Evolutionary conservation across 2,329 filamentous ascomycete species (phyloP), one percentile per base, ranked within the genome.

Genomic region (Phaeosphaeria sp.): DNA sequence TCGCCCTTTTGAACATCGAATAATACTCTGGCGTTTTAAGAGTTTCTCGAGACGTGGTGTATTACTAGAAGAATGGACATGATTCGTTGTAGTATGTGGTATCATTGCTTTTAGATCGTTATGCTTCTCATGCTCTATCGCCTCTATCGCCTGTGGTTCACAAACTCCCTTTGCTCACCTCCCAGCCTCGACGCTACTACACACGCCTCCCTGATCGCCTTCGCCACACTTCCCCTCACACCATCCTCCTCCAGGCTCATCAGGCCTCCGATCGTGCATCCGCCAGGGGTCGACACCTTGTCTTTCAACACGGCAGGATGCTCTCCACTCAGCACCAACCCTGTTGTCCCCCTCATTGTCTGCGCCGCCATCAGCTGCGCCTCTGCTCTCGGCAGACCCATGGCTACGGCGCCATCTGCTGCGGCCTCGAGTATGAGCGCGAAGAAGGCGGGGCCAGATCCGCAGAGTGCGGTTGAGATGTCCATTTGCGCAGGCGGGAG

Each of bases 341-440:
- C 87, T 0, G 90, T 89, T 0, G 89, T 87, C 21, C 91, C 91
- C 64, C 86, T 84, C 89, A 93, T 92, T 13, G 88, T 87, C 80
- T 94, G 91, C 1, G 90, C 89, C 24, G 90, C 90, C 90, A 94
- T 93, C 59, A 86, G 80, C 73, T 88, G 87, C 0, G 91, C 91
- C 72, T 93, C 90, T 2, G 84, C 85, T 48, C 90, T 82, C 3
- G 90, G 89, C 30, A 94, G 72, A 0, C 91, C 91, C 88, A 92
- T 91, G 15, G 91, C 90, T 1, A 94, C 89, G 3, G 87, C 91
- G 6, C 90, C 91, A 67, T 93, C 91, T 15, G 91, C 87, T 46
- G 90, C 84, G 6, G 89, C 89, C 77, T 94, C 91, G 17, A 92
- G 82, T 68, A 93, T 84, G 44, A 94, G 81, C 0, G 90, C 85